These are phyloP conservation scores for Periglandula ipomoeae DNA, from an alignment of 2,329 filamentous ascomycete species.

Conservation along the genomic window DNA sequence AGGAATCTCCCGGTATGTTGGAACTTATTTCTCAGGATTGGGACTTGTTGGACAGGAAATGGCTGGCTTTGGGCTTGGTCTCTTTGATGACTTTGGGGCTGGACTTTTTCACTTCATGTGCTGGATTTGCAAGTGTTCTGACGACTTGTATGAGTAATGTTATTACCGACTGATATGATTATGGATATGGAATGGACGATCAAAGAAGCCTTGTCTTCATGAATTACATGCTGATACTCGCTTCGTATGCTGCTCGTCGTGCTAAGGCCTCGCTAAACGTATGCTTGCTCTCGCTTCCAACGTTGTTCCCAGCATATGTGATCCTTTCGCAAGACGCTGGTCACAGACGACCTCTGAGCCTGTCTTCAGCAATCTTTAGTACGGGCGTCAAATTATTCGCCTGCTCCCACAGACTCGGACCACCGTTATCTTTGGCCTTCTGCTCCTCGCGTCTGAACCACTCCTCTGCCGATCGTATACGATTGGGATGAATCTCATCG, in stretches of 20 bases:
- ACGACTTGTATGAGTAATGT: not conserved
- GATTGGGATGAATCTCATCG: conserved; percentile 40
- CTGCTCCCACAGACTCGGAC: conserved; percentile 10
- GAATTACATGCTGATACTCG: not conserved
- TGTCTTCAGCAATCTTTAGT: conserved; percentile 13
- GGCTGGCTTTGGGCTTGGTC: too few species aligned
- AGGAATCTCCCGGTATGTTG: too few species aligned
- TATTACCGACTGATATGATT: not conserved
- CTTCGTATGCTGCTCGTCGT: not conserved
- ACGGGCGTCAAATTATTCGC: conserved; percentile 11
- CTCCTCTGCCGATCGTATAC: conserved; percentile 39
- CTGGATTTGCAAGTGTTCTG: not conserved
- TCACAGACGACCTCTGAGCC: conserved; percentile 10
- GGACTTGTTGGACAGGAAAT: too few species aligned
- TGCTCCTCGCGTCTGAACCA: conserved; percentile 35
- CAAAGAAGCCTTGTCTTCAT: not conserved
- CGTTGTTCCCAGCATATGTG: too few species aligned
- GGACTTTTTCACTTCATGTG: not conserved
- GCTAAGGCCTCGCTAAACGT: too few species aligned
- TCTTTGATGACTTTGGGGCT: too few species aligned
- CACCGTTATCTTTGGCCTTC: conserved; percentile 12
- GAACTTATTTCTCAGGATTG: too few species aligned
- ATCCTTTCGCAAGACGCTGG: not conserved
- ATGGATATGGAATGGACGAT: not conserved
- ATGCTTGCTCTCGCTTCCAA: too few species aligned